Conservation (phyloP, 2,329 filamentous ascomycete species). For the Aspergillus proliferans region DNA sequence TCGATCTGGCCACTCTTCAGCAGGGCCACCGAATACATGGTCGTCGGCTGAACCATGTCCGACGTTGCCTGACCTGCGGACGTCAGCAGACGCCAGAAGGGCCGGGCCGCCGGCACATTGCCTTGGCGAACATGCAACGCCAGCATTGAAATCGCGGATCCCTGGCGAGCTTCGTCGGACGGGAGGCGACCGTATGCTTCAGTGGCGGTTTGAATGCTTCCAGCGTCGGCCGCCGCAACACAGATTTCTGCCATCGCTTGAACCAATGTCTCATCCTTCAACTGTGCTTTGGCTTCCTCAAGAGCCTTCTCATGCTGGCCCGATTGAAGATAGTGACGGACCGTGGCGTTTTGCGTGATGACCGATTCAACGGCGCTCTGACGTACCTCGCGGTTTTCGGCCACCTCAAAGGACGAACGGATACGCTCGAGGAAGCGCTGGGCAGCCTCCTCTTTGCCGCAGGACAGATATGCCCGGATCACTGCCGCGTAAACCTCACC, state of each 20-base stretch:
- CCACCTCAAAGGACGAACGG: conserved; percentile 48
- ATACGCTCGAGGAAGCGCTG: conserved; percentile 82
- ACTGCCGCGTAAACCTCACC: conserved; percentile 84
- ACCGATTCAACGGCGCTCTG: conserved; percentile 62
- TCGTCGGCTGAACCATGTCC: conserved; percentile 74
- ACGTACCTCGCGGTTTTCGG: conserved; percentile 49
- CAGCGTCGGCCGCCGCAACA: conserved; percentile 71
- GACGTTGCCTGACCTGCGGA: conserved; percentile 51
- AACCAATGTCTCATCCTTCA: conserved; percentile 55
- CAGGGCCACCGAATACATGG: conserved; percentile 85
- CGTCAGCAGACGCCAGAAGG: conserved; percentile 73
- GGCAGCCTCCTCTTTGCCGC: conserved; percentile 72
- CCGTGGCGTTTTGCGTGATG: conserved; percentile 67
- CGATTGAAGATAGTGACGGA: conserved; percentile 67
- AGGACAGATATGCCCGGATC: conserved; percentile 79
- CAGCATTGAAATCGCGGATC: conserved; percentile 70
- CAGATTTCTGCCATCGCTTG: conserved; percentile 68
- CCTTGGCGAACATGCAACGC: conserved; percentile 80
- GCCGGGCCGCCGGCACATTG: conserved; percentile 68
- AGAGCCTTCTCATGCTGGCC: conserved; percentile 69
- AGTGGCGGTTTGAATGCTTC: conserved; percentile 62
- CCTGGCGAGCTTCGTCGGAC: conserved; percentile 44
- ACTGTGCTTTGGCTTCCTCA: conserved; percentile 57
- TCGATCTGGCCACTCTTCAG: conserved; percentile 77
- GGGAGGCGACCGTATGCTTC: conserved; percentile 59